These are phyloP conservation scores for Manihot esculenta DNA, from an alignment of 441 rosid species.

Conservation along the genomic window DNA sequence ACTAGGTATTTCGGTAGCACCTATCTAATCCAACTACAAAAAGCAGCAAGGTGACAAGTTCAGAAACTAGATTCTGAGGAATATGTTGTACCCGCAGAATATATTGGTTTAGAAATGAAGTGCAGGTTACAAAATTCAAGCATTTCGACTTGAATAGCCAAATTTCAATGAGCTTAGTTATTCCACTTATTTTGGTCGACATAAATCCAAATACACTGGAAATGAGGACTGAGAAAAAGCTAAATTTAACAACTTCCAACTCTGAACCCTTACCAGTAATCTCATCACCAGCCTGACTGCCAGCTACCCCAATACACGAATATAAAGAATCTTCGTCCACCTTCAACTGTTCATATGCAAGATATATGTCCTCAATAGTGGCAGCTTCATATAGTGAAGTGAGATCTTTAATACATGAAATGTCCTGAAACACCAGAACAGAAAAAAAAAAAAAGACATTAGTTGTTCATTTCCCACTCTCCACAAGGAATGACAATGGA, in stretches of 20 bases:
- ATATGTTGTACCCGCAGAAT: background rate
- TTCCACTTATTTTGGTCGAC: background rate
- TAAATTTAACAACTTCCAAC: background rate
- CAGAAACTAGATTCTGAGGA: background rate
- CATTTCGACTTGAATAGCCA: background rate
- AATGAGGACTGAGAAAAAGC: background rate
- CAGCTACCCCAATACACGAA: conserved; percentile 94
- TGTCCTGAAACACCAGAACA: conserved; percentile 50
- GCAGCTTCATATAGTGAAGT: conserved; percentile 83
- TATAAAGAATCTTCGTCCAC: conserved; percentile 81
- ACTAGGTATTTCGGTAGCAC: too few relatives aligned
- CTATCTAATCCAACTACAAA: background rate
- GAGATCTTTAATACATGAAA: conserved; percentile 93
- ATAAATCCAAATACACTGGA: background rate
- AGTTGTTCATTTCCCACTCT: background rate
- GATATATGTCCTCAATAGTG: conserved; percentile 80
- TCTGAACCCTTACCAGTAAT: conserved; percentile 40
- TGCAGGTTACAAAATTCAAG: background rate
- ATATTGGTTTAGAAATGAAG: background rate
- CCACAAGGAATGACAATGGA: conserved; percentile 5
- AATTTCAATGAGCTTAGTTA: background rate
- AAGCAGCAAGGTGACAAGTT: background rate
- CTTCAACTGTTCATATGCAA: conserved; percentile 86
- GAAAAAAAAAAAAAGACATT: conserved; percentile 23
- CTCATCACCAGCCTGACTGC: conserved; percentile 78